These are phyloP conservation scores for Xylaria polymorpha DNA, from an alignment of 2,329 filamentous ascomycete genomes.

Conservation along the genomic window DNA sequence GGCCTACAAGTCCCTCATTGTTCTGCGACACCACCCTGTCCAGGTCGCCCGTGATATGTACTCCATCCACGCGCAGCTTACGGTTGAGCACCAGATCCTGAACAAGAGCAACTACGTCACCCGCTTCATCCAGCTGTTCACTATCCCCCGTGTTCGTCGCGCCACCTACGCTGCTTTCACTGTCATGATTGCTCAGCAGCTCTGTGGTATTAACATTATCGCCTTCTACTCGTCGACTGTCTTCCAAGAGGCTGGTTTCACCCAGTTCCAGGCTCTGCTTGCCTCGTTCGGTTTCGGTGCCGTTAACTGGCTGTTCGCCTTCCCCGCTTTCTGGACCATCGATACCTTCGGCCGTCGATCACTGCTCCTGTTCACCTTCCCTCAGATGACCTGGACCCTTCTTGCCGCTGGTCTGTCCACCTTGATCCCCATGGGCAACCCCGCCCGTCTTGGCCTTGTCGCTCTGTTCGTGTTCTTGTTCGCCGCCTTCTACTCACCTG, in stretches of 20 bases:
- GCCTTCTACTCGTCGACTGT: constrained; percentile 79
- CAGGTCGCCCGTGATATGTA: constrained; percentile 72
- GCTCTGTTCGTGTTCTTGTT: constrained; percentile 71
- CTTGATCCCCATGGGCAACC: constrained; percentile 53
- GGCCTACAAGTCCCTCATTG: constrained; percentile 67
- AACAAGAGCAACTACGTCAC: constrained; percentile 67
- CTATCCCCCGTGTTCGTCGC: constrained; percentile 74
- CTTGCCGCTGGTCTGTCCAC: constrained; percentile 71
- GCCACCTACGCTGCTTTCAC: constrained; percentile 81
- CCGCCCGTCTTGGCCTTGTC: constrained; percentile 57
- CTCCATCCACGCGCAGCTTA: constrained; percentile 72
- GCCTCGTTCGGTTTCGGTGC: constrained; percentile 74
- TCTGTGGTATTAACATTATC: constrained; percentile 78
- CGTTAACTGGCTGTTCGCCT: constrained; percentile 74
- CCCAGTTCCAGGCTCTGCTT: constrained; percentile 65
- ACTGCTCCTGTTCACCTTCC: constrained; percentile 73
- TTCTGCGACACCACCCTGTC: constrained; percentile 65
- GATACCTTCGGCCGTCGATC: constrained; percentile 74
- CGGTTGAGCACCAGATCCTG: constrained; percentile 66
- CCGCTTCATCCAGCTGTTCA: constrained; percentile 74
- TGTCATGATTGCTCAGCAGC: constrained; percentile 83
- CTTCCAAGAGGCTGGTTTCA: constrained; percentile 68
- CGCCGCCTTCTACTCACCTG: constrained; percentile 71
- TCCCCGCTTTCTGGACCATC: constrained; percentile 73
- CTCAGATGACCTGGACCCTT: constrained; percentile 75